Evolutionary conservation across 257 asterid genomes (phyloP).

Genomic region (Solanum piurae): DNA sequence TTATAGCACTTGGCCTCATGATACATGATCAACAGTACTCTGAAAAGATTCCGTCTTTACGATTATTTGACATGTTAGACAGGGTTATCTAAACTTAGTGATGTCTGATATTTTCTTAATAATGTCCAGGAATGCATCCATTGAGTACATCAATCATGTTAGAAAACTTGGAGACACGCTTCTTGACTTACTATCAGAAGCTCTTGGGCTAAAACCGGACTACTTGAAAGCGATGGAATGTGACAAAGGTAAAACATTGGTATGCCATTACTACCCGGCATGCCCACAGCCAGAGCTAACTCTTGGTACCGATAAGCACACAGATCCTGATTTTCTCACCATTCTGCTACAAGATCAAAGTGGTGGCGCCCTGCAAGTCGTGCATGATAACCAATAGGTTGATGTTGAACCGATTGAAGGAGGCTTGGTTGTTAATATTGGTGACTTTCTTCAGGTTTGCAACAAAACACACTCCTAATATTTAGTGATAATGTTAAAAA

Average conservation of each 20-base stretch:
- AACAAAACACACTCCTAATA: no score
- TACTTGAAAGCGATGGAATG: conserved; percentile 1
- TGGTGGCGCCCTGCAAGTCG: conserved; percentile 51
- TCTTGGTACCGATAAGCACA: no score
- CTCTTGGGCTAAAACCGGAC: conserved; percentile 44
- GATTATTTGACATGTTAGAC: no score
- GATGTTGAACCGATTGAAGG: conserved; percentile 38
- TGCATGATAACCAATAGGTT: conserved; percentile 38
- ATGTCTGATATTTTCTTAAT: background rate
- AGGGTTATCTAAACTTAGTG: background rate
- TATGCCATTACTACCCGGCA: no score
- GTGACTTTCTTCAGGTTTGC: background rate
- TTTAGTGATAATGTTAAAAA: no score
- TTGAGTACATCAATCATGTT: background rate
- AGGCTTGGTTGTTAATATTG: conserved; percentile 52
- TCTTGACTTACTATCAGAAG: conserved; percentile 38
- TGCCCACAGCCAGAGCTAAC: no score
- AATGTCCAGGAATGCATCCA: conserved; percentile 28
- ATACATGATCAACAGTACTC: no score
- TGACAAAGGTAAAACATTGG: no score
- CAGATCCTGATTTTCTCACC: no score
- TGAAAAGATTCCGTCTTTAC: no score
- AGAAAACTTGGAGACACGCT: no score
- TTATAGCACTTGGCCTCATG: background rate
- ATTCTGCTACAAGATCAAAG: conserved; percentile 55